Base-by-base conservation (phyloP, 257 asterid genomes). In the Solanum habrochaites region DNA sequence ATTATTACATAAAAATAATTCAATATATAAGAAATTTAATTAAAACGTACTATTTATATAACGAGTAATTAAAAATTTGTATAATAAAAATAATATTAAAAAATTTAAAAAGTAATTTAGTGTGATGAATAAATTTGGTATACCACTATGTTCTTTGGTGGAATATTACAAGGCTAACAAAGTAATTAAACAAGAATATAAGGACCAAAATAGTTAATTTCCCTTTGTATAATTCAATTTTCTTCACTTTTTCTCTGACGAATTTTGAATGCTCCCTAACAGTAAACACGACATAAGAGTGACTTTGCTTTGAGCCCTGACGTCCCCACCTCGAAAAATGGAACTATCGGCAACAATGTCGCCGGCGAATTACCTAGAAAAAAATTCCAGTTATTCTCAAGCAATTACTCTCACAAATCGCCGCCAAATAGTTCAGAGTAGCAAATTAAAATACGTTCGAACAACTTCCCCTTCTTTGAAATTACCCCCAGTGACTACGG, bases 341-440 rank as follows among this genome's bases (percentile, higher is more conserved):
- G 87, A 67, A 27, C 85, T 64, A 29, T 47, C 91, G 71, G 72
- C 91, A 56, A 77, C 82, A 81, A 64, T 20, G 13, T 85, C 78
- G 21, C 87, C 88, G 85, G 39, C 86, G 52, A 82, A 11, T 10
- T 77, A 43, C 71, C 90, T 49, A 52, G 71, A 86, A 8, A 85
- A 35, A 49, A 3, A 20, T 69, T 20, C 83, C 66, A 86, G 86
- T 56, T 80, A 82, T 87, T 67, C 37, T 37, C 45, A 74, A 56
- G 40, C 35, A 11, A 14, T 9, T 25, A 27, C 82, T 49, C 78
- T 88, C 31, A 7, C 25, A 23, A 12, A 13, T 70, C 23, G 18
- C 73, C 37, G 67, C 27, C 80, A 82, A 40, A 58, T 87, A 9
- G 25, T 27, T 84, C 78, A 27, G 39, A 16, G 18, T 9, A 62